These are phyloP conservation scores for Annulohypoxylon bovei DNA, from an alignment of 495 filamentous ascomycete species.

Conservation along the genomic window DNA sequence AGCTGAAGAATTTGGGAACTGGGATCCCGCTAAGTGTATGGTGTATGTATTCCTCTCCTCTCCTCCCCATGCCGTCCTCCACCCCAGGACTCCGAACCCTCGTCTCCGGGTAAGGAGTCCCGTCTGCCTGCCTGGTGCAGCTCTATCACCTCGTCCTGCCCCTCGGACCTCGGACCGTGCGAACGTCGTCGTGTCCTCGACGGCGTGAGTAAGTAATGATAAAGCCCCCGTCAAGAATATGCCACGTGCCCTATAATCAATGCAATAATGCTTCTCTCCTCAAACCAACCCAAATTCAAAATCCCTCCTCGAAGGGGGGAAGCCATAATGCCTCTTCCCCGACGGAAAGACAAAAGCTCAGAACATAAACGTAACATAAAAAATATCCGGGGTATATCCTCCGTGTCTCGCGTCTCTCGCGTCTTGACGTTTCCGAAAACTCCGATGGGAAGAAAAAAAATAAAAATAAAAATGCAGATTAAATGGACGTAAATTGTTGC, in stretches of 20 bases:
- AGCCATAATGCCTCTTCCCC: constrained; percentile 10
- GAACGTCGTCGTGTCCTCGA: constrained; percentile 19
- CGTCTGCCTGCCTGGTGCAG: not conserved
- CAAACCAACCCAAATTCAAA: not conserved
- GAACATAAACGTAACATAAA: constrained; percentile 12
- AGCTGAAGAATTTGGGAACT: constrained; percentile 8
- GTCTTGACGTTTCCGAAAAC: constrained; percentile 36
- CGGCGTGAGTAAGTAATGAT: constrained; percentile 17
- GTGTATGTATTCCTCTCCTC: not conserved
- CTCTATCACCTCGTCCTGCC: constrained; percentile 2
- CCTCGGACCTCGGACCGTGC: constrained; percentile 17
- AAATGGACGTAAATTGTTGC: constrained; percentile 29
- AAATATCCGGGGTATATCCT: constrained; percentile 43
- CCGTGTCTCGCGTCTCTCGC: constrained; percentile 37
- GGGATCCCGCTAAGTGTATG: not conserved
- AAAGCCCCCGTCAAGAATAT: too few relatives aligned
- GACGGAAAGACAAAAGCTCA: not conserved
- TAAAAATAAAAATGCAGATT: constrained; percentile 21
- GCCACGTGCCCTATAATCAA: constrained; percentile 19
- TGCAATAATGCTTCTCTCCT: constrained; percentile 14
- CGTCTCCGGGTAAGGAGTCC: not conserved
- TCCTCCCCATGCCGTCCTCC: not conserved
- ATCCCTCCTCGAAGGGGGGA: not conserved
- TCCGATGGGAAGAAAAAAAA: constrained; percentile 3
- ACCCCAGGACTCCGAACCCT: not conserved